Evolutionary conservation across 768 basidiomycete species (phyloP), one percentile per base, ranked within the genome.

Genomic region (Cystoderma amianthinum): DNA sequence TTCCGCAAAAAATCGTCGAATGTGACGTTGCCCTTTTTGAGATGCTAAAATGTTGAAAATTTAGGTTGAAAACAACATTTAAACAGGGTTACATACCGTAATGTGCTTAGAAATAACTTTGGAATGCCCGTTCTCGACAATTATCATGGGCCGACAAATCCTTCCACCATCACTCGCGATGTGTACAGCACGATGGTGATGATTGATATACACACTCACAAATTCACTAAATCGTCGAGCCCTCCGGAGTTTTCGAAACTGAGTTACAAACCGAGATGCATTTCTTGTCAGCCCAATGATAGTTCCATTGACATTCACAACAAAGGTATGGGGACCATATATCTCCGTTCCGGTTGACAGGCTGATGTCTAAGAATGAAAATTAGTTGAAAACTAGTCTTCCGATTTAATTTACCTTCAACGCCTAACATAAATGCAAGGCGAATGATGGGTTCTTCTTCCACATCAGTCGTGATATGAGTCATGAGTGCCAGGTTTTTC

Each of bases 401-500:
- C n/a, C n/a, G n/a, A n/a, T n/a, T n/a, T n/a, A n/a, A n/a, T 72
- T 40, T 44, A 86, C 92, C 93, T 78, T 99, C 94, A 13, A 98
- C 88, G 20, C 96, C 96, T n/a, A 98, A 78, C 80, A 96, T 83
- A 61, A 85, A 94, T 3, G 89, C 82, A 23, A 97, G 68, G 44
- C 83, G 78, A 48, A 90, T 79, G 41, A 99, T 87, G 1, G 95
- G 94, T 45, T 83, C 89, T 60, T 99, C 96, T 46, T 95, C 93
- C 21, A 93, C 95, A 60, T 98, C 96, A 32, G 96, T 98, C 6
- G 96, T 99, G 59, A 99, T 98, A 62, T 99, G 95, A 2, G 96
- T 98, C 96, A 99, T 99, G 12, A 99, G 70, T 2, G 96, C 96
- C 47, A 99, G 67, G 63, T 99, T 99, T 70, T 99, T 99, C 35